Conservation (phyloP, 106 monocot genomes). For the Apostasia ramifera region DNA sequence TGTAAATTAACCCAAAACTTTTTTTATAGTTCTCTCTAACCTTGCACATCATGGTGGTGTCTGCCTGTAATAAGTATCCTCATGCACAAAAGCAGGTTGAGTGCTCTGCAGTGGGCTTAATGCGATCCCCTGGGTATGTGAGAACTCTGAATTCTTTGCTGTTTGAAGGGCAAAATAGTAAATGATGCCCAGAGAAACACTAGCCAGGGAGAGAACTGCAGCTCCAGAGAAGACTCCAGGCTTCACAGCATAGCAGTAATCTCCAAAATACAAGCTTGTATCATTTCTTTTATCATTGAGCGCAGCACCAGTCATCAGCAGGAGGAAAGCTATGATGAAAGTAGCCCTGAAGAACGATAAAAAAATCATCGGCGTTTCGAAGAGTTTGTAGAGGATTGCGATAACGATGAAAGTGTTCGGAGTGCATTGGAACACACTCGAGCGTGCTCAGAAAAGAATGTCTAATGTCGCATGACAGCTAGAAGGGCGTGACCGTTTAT, state of each 20-base stretch:
- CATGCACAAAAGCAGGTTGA: too few relatives aligned
- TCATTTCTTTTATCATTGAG: constrained; percentile 34
- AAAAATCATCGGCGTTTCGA: neutral
- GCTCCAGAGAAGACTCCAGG: constrained; percentile 49
- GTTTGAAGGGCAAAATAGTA: constrained; percentile 29
- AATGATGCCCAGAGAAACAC: constrained; percentile 29
- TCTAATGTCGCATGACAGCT: too few relatives aligned
- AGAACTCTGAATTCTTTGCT: constrained; percentile 9
- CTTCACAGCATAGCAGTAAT: constrained; percentile 54
- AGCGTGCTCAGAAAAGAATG: too few relatives aligned
- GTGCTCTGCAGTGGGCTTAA: too few relatives aligned
- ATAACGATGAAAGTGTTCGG: neutral
- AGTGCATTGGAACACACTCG: too few relatives aligned
- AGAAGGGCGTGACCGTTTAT: too few relatives aligned
- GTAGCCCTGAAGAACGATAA: constrained; percentile 33
- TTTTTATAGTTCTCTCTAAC: too few relatives aligned
- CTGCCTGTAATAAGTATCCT: too few relatives aligned
- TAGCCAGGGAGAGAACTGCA: constrained; percentile 36
- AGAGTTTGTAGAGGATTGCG: too few relatives aligned
- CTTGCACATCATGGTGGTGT: too few relatives aligned
- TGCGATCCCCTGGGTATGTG: too few relatives aligned
- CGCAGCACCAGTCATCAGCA: constrained; percentile 46
- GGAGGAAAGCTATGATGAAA: constrained; percentile 48
- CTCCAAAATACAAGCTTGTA: constrained; percentile 22
- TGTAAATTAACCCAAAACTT: too few relatives aligned